Conservation (phyloP, 495 filamentous ascomycete species). For the Aeminium ludgeri region DNA sequence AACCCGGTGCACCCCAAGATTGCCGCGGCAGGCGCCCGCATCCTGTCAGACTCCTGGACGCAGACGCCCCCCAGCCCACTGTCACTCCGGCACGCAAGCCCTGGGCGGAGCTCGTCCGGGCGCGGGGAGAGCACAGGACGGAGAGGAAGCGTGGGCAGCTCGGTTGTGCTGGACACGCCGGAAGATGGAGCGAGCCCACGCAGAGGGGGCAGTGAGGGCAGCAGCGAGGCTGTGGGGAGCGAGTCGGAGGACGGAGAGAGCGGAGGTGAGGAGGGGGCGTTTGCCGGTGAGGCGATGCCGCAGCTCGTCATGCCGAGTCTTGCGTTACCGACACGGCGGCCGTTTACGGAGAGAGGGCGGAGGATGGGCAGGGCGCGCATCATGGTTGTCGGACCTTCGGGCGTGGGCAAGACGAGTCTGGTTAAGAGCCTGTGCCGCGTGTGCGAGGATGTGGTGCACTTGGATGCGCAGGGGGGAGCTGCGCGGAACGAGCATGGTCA, state of each 20-base stretch:
- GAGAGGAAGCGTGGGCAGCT: constrained; percentile 33
- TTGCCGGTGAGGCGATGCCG: constrained; percentile 31
- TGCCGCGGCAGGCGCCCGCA: constrained; percentile 14
- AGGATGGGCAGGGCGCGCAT: constrained; percentile 75
- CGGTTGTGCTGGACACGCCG: constrained; percentile 22
- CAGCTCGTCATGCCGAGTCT: constrained; percentile 98
- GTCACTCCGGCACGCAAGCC: too few species aligned
- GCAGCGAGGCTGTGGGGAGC: too few species aligned
- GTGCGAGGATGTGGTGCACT: constrained; percentile 95
- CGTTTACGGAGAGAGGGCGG: constrained; percentile 79
- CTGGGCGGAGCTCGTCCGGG: too few species aligned
- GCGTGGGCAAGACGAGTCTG: constrained; percentile 80
- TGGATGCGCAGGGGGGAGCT: constrained; percentile 74
- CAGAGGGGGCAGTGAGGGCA: too few species aligned
- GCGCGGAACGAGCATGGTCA: too few species aligned
- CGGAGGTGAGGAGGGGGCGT: constrained; percentile 31
- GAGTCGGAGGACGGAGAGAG: too few species aligned
- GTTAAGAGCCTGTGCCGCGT: constrained; percentile 85
- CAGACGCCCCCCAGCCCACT: too few species aligned
- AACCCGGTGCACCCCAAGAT: constrained; percentile 16
- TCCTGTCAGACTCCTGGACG: too few species aligned
- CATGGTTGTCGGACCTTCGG: constrained; percentile 66
- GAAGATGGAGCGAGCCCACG: too few species aligned
- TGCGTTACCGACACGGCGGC: constrained; percentile 79
- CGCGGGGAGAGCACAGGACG: too few species aligned